phyloP scores from a whole-genome alignment of 805 yeast genomes.

The Candida caryicola region DNA sequence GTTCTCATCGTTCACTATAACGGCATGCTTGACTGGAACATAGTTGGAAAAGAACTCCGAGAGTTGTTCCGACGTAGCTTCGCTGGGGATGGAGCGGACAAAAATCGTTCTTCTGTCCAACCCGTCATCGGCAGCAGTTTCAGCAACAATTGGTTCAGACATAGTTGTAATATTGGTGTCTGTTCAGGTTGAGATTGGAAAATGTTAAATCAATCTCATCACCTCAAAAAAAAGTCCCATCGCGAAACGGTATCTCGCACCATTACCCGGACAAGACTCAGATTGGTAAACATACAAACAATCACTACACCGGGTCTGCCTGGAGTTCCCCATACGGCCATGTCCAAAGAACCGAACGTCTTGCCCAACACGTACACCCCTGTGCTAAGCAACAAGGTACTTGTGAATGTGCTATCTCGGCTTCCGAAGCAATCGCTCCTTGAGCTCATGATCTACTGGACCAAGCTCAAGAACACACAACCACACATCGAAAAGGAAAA shows the following conservation, averaged over 20 bases:
- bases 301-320: no score
- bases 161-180: background rate
- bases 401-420: conserved; percentile 21
- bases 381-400: conserved; percentile 20
- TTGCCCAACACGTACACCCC: conserved; percentile 42
- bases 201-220: background rate
- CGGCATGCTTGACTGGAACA: conserved; percentile 94
- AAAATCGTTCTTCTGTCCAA: conserved; percentile 68
- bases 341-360: conserved; percentile 22
- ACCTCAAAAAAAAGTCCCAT: background rate
- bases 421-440: conserved; percentile 32
- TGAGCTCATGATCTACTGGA: conserved; percentile 35
- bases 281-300: background rate
- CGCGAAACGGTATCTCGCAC: background rate
- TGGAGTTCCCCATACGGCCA: no score
- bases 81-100: conserved; percentile 79
- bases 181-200: background rate
- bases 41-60: conserved; percentile 85
- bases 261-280: conserved; percentile 5
- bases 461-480: conserved; percentile 25
- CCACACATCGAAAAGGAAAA: conserved; percentile 15
- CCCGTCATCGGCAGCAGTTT: conserved; percentile 22
- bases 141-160: background rate
- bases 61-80: conserved; percentile 77
- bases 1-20: conserved; percentile 75